Evolutionary conservation across 441 rosid genomes (phyloP).

Genomic region (Erysimum cheiri): DNA sequence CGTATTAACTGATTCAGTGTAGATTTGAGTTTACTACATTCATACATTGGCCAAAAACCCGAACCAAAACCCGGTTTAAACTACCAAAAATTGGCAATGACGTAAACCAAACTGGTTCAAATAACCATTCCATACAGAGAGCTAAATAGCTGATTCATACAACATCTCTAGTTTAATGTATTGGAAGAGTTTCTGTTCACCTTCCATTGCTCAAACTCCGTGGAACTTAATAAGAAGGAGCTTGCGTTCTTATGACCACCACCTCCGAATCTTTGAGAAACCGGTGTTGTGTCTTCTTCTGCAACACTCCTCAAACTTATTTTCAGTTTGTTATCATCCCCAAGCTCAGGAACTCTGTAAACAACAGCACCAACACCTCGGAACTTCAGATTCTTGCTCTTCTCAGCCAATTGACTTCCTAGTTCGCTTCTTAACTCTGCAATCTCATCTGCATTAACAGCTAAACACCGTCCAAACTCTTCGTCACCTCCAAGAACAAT

Average conservation of each 20-base stretch:
- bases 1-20: background rate
- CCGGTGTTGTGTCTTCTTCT: constrained; percentile 64
- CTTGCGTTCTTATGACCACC: constrained; percentile 79
- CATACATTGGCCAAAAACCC: too few relatives aligned
- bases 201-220: constrained; percentile 63
- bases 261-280: constrained; percentile 66
- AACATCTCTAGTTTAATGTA: constrained; percentile 9
- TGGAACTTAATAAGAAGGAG: constrained; percentile 60
- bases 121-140: background rate
- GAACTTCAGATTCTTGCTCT: constrained; percentile 52
- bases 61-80: background rate
- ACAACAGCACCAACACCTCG: constrained; percentile 76
- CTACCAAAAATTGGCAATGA: background rate
- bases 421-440: constrained; percentile 72
- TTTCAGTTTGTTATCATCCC: constrained; percentile 59
- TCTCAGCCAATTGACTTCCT: constrained; percentile 65
- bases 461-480: constrained; percentile 68
- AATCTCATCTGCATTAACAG: constrained; percentile 62
- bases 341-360: constrained; percentile 64
- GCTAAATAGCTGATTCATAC: background rate
- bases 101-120: constrained; percentile 22
- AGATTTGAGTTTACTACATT: background rate
- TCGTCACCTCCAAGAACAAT: constrained; percentile 62
- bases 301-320: constrained; percentile 69
- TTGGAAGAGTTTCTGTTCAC: constrained; percentile 35